phyloP scores from a whole-genome alignment of 306 rosid species.

The Quercus aquifolioides region DNA sequence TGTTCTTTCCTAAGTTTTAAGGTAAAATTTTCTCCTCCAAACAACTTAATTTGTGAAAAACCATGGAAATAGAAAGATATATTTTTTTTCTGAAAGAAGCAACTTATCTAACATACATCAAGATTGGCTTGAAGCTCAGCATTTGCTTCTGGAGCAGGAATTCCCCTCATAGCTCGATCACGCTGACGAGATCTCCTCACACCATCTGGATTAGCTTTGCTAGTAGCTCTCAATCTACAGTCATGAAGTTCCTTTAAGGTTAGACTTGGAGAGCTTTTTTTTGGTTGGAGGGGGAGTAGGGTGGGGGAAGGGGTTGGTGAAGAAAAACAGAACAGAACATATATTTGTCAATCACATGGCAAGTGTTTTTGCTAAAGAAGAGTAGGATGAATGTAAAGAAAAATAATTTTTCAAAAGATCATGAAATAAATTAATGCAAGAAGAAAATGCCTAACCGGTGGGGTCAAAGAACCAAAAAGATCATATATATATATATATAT shows the following conservation, averaged over 20 bases:
- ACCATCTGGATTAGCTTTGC: slow-evolving; percentile 76
- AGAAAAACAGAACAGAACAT: neutral
- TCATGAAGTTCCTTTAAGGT: slow-evolving; percentile 34
- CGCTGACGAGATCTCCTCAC: slow-evolving; percentile 81
- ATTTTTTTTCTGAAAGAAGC: neutral
- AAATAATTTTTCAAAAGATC: neutral
- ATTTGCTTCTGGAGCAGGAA: slow-evolving; percentile 87
- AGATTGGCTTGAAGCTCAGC: slow-evolving; percentile 95
- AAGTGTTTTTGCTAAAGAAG: neutral
- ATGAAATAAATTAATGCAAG: neutral
- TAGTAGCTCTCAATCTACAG: slow-evolving; percentile 82
- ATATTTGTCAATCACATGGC: neutral
- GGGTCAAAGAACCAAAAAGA: neutral
- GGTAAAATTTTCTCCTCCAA: neutral
- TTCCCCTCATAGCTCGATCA: slow-evolving; percentile 71
- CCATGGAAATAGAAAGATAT: neutral
- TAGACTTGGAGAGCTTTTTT: neutral
- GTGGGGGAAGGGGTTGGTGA: neutral
- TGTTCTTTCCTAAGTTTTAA: neutral
- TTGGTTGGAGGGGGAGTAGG: neutral
- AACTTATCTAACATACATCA: slow-evolving; percentile 58
- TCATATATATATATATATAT: no score
- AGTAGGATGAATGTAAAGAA: neutral
- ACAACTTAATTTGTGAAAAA: neutral
- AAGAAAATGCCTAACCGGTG: neutral